A percentile compares a stretch with the other conserved stretches of the same genome.
These are phyloP conservation scores for Pistacia integerrima DNA, from an alignment of 345 rosid species.

Conservation along the genomic window DNA sequence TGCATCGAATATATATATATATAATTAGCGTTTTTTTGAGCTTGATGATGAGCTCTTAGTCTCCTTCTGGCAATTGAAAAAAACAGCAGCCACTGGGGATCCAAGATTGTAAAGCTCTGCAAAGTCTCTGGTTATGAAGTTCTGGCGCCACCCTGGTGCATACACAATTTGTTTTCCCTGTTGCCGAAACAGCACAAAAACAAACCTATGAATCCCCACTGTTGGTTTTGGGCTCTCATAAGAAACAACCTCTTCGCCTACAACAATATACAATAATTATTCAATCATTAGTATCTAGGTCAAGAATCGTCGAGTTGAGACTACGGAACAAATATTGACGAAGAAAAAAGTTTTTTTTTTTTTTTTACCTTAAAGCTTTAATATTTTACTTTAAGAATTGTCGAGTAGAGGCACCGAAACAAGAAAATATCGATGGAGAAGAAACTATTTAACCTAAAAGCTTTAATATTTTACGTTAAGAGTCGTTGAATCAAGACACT, in stretches of 20 bases:
- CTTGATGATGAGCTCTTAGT: constrained; percentile 32
- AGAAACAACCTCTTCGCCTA: constrained; percentile 74
- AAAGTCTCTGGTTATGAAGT: constrained; percentile 77
- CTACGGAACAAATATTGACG: no score
- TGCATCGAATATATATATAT: not conserved
- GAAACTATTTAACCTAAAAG: no score
- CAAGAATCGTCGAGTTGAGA: no score
- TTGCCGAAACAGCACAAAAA: constrained; percentile 70
- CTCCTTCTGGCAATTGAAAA: constrained; percentile 86
- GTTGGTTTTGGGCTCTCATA: constrained; percentile 82
- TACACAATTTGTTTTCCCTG: constrained; percentile 84
- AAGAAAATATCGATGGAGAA: no score
- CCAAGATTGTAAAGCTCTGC: constrained; percentile 92
- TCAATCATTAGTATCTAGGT: not conserved
- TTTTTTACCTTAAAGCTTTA: no score
- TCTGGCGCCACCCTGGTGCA: constrained; percentile 92
- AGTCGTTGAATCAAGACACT: no score
- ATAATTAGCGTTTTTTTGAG: constrained; percentile 40
- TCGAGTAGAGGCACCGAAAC: no score
- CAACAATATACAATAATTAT: no score
- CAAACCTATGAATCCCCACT: constrained; percentile 74
- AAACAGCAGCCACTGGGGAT: constrained; percentile 72
- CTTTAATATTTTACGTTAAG: no score
- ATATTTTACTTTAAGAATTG: no score
- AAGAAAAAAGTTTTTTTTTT: no score